Evolutionary conservation across 352 stramenopile species (phyloP), one percentile per base, ranked within the genome.

Genomic region (Globisporangium paddicum): DNA sequence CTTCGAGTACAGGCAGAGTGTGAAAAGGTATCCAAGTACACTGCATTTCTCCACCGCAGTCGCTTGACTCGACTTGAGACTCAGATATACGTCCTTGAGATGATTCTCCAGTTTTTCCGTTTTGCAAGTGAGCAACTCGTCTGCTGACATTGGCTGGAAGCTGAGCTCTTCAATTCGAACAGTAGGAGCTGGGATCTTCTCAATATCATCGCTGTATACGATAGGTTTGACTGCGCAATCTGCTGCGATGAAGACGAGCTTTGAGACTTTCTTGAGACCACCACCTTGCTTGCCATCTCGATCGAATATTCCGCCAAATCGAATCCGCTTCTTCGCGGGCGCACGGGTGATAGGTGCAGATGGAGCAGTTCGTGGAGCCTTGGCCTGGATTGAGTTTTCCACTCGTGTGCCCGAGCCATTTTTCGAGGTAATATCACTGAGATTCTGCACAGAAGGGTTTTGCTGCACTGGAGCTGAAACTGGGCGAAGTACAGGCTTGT

Each of bases 1-100:
- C 56, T 82, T 79, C 2, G 69, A 67, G 23, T 86, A 64, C 1
- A 66, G 69, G 25, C 68, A 89, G 11, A 87, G 67, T 21, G 66
- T 71, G 19, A 83, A 84, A 9, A 95, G 63, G 23, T 93, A 87
- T 21, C 62, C 61, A 34, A 92, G 68, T 1, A 83, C 67, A 44
- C 77, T 84, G 18, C 69, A 67, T 38, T 77, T 83, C 37, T 86
- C 70, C 4, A 46, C 3, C 0, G 42, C 45, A 10, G 19, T 53
- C 1, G 58, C 35, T 1, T 78, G 54, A 14, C 49, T 55, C n/a
- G 68, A 62, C 56, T 89, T 90, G 6, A 95, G 64, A 45, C 68
- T 76, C 46, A 87, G 55, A 55, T 93, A 94, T 18, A 93, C 77
- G 23, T 87, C 77, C 46, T 89, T 90, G 35, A 93, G 58, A 9